These are phyloP conservation scores for Trypanosoma mega DNA, from an alignment of 208 protist genomes.

Conservation along the genomic window DNA sequence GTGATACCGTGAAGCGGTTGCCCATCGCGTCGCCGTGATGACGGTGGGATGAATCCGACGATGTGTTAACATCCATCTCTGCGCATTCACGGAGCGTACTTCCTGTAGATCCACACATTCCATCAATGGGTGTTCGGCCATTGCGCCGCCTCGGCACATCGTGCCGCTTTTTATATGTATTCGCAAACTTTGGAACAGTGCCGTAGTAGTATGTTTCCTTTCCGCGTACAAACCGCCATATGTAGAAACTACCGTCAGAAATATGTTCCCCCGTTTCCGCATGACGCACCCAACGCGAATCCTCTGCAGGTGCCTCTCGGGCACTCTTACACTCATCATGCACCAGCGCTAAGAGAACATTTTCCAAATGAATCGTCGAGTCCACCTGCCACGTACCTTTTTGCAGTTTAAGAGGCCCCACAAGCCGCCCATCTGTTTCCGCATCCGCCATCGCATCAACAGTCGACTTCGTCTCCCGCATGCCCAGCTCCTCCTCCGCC, in stretches of 20 bases:
- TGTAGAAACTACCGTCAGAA: slow-evolving; percentile 55
- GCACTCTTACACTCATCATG: slow-evolving; percentile 70
- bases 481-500: no score
- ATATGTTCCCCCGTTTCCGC: slow-evolving; percentile 26
- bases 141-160: background rate
- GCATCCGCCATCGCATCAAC: background rate
- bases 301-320: slow-evolving; percentile 45
- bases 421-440: background rate
- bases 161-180: slow-evolving; percentile 26
- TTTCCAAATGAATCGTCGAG: slow-evolving; percentile 42
- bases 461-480: background rate
- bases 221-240: slow-evolving; percentile 58
- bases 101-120: background rate
- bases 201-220: slow-evolving; percentile 60
- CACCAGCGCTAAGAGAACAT: slow-evolving; percentile 60
- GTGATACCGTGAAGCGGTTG: no score
- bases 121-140: background rate
- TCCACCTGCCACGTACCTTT: slow-evolving; percentile 48
- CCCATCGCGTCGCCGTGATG: no score
- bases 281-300: slow-evolving; percentile 53
- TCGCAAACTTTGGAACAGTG: slow-evolving; percentile 72
- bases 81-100: background rate
- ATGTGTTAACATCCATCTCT: background rate
- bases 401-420: background rate
- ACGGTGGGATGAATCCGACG: no score